Percentiles rank a stretch among this genome's conserved stretches.
These are phyloP conservation scores for Ambrosiella beaveri DNA, from an alignment of 2,329 filamentous ascomycete species.

Conservation along the genomic window DNA sequence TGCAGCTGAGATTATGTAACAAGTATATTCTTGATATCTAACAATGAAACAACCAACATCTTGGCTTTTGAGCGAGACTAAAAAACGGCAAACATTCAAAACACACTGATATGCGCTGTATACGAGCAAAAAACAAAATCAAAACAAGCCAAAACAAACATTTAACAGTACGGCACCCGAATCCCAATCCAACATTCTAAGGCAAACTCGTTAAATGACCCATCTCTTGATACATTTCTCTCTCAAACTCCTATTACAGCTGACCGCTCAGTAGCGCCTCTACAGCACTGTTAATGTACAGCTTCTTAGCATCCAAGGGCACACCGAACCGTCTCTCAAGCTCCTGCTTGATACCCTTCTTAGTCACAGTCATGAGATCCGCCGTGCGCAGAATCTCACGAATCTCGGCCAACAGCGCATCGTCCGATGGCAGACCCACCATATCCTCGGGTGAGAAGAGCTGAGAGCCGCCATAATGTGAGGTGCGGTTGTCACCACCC, in stretches of 20 bases:
- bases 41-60: slow-evolving; percentile 6
- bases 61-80: slow-evolving; percentile 5
- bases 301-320: slow-evolving; percentile 67
- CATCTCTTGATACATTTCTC: background rate
- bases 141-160: slow-evolving; percentile 3
- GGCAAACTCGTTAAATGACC: background rate
- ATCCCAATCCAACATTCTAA: background rate
- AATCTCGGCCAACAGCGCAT: slow-evolving; percentile 82
- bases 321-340: slow-evolving; percentile 81
- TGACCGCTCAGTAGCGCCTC: slow-evolving; percentile 66
- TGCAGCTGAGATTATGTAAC: background rate
- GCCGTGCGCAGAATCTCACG: slow-evolving; percentile 80
- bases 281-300: slow-evolving; percentile 83
- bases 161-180: background rate
- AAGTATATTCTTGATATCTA: background rate
- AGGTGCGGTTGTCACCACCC: slow-evolving; percentile 34
- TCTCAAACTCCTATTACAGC: slow-evolving; percentile 31
- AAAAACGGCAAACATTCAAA: slow-evolving; percentile 4
- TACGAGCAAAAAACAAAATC: slow-evolving; percentile 4
- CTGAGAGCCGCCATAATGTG: slow-evolving; percentile 42
- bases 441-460: slow-evolving; percentile 50
- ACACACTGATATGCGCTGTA: slow-evolving; percentile 9
- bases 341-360: slow-evolving; percentile 94
- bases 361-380: slow-evolving; percentile 94
- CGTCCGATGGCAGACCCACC: slow-evolving; percentile 64